Base-by-base conservation (phyloP, 805 yeast species). In the Myxozyma vanderwaltii region DNA sequence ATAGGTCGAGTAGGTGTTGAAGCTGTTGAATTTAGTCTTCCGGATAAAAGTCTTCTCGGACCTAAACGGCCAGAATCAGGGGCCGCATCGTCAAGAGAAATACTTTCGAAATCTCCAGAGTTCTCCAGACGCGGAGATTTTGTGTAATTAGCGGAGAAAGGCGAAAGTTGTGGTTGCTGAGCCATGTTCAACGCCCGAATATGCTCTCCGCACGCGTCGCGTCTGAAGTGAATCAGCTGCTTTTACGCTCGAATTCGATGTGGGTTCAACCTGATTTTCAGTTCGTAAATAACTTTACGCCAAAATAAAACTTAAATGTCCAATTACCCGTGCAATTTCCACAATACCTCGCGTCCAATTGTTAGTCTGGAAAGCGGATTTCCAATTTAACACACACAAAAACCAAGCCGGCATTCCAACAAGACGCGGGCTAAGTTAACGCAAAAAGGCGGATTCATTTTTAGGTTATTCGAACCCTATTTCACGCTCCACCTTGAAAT, bases 101-200 rank as follows among this genome's bases (percentile, higher is more conserved):
- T 56, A 17, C 27, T 35, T 36, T 59, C 63, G 39, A 59, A 59
- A 24, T 55, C 60, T 13, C 57, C 57, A 7, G 56, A 26, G 5
- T 15, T 33, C 13, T 40, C 54, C 4, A 29, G 45, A 13, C 48
- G 47, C 29, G 23, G 26, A 15, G 52, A 44, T 29, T 43, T 15
- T 6, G 31, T 4, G n/a, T 26, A 33, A 13, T 4, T 24, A 12
- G 41, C 23, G 12, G 44, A 36, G 23, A 41, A 31, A 7, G 55
- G 52, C 36, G 54, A 43, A 15, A 26, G 26, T 0, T 33, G 56
- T 7, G 40, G 48, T 19, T 27, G 38, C n/a, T 39, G 36, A 13
- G 51, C 51, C 51, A 48, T 48, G 19, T 5, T 21, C 33, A 21
- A n/a, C n/a, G n/a, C n/a, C n/a, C n/a, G n/a, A n/a, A n/a, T n/a